These are phyloP conservation scores for Alliaria petiolata DNA, from an alignment of 345 rosid genomes.

Conservation along the genomic window DNA sequence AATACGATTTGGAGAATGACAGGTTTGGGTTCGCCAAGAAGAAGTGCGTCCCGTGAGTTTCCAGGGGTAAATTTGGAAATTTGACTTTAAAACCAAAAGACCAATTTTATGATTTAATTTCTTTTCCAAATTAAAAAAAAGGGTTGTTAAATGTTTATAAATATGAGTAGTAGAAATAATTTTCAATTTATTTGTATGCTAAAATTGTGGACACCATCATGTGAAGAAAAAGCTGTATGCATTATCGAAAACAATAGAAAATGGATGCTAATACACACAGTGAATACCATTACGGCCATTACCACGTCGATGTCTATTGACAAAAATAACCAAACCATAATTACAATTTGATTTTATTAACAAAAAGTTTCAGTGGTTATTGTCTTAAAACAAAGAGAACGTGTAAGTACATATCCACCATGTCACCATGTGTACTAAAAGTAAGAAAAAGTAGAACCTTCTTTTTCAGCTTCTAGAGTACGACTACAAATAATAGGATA, in stretches of 20 bases:
- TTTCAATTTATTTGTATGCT: neutral
- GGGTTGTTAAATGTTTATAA: constrained; percentile 16
- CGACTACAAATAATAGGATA: neutral
- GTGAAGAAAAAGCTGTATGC: neutral
- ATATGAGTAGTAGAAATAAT: constrained; percentile 1
- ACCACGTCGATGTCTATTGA: constrained; percentile 22
- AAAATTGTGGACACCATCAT: neutral
- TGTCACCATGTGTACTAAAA: constrained; percentile 1
- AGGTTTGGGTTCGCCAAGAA: constrained; percentile 65
- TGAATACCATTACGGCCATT: neutral
- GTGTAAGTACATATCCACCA: constrained; percentile 2
- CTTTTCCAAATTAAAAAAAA: neutral
- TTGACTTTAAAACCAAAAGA: neutral
- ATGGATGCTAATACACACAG: constrained; percentile 2
- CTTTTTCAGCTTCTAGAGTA: neutral
- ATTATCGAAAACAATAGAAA: constrained; percentile 11
- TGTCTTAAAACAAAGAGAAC: neutral
- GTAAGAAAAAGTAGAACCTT: neutral
- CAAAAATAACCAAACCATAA: constrained; percentile 5
- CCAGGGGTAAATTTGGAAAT: constrained; percentile 15
- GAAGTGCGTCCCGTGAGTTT: constrained; percentile 39
- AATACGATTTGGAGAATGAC: constrained; percentile 67
- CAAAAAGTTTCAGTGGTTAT: neutral
- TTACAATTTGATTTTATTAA: too few relatives aligned
- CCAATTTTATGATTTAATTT: constrained; percentile 16